Conservation (phyloP, 1,284 basidiomycete genomes). For the Salmacisia buchloeana region DNA sequence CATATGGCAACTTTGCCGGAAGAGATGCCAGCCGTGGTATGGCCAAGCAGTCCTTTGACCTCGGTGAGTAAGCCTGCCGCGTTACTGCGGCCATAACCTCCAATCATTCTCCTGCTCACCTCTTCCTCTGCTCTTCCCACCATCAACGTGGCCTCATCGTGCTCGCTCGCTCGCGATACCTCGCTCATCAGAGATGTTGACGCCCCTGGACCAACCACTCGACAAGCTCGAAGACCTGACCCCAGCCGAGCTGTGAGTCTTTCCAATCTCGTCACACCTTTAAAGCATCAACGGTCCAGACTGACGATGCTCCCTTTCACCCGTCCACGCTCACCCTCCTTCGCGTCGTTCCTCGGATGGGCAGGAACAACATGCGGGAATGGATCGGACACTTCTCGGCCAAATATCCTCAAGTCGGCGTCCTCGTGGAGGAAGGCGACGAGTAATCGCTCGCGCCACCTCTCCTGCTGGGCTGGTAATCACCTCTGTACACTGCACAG, state of each 20-base stretch:
- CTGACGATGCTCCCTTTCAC: neutral
- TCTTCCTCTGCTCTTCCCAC: neutral
- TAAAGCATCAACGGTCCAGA: neutral
- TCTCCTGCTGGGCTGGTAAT: neutral
- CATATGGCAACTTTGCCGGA: slow-evolving; percentile 95
- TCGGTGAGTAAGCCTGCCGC: slow-evolving; percentile 57
- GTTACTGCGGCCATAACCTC: neutral
- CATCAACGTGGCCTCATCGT: neutral
- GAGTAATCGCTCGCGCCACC: slow-evolving; percentile 2
- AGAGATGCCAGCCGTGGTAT: slow-evolving; percentile 87
- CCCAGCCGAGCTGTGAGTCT: slow-evolving; percentile 71
- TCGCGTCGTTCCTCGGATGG: neutral
- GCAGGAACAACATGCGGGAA: slow-evolving; percentile 38
- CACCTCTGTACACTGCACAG: neutral
- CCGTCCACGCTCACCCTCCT: neutral
- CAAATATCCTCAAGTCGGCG: slow-evolving; percentile 46
- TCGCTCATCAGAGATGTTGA: slow-evolving; percentile 71
- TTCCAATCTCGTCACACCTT: neutral
- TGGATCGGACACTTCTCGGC: slow-evolving; percentile 42
- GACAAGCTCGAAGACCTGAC: slow-evolving; percentile 75
- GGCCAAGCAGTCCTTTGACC: slow-evolving; percentile 92
- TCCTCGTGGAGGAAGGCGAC: slow-evolving; percentile 41
- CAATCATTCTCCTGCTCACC: neutral
- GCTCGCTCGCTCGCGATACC: too few relatives aligned
- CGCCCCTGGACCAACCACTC: slow-evolving; percentile 73